Conservation (phyloP, 164 flowering plant species). For the Umbilicus rupestris region DNA sequence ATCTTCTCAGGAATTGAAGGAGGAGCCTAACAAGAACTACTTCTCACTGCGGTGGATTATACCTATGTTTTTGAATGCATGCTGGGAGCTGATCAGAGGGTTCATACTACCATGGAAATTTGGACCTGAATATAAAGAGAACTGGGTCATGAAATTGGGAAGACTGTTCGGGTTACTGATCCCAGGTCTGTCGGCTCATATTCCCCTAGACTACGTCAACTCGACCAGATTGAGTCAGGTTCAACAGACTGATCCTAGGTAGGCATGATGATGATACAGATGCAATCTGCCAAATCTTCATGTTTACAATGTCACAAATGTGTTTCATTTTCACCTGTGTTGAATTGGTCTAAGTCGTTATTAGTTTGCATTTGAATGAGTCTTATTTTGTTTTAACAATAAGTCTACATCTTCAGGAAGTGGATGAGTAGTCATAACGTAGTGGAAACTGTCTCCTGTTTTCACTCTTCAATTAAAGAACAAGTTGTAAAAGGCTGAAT, state of each 20-base stretch:
- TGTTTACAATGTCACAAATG: background rate
- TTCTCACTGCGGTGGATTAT: constrained; percentile 31
- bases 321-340: background rate
- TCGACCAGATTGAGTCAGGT: constrained; percentile 19
- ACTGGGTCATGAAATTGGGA: constrained; percentile 27
- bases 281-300: background rate
- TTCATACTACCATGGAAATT: constrained; percentile 26
- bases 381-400: too few species aligned
- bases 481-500: too few species aligned
- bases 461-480: too few species aligned
- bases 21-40: constrained; percentile 72
- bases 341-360: too few species aligned
- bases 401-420: too few species aligned
- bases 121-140: constrained; percentile 46
- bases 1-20: constrained; percentile 37
- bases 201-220: constrained; percentile 48
- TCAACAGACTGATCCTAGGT: background rate
- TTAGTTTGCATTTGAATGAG: too few species aligned
- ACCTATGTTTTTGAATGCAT: constrained; percentile 46
- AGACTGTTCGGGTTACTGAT: constrained; percentile 40
- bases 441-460: too few species aligned
- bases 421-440: too few species aligned
- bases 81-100: constrained; percentile 53
- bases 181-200: constrained; percentile 61
- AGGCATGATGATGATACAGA: background rate